Evolutionary conservation across 306 rosid species (phyloP), one percentile per base, ranked within the genome.

Genomic region (Prosopis cineraria): DNA sequence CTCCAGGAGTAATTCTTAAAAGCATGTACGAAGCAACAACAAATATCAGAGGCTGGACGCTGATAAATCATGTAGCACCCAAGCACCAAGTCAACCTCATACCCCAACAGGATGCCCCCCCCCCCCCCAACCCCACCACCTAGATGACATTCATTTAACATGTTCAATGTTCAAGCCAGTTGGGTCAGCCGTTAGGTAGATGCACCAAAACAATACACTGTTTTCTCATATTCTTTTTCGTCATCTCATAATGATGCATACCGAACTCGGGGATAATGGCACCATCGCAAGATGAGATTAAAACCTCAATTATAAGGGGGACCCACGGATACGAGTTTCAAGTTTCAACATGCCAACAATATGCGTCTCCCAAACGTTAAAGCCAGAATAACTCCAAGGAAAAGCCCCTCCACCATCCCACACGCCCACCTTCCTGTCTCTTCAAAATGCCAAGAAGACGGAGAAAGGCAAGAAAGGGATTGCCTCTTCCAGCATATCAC

Each of bases 131-230:
- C 34, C 34, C 7, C 0, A 43, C 5, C 0, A n/a, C n/a, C 58
- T 79, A 70, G 81, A 72, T 48, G 39, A 39, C 41, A 48, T 45
- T 64, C 41, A 81, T 53, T 70, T 67, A 36, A 64, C 43, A 73
- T 16, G 77, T 68, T 70, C 83, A 79, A 66, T 72, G 73, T 76
- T 78, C 82, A 76, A 81, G 84, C 45, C 72, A 89, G 86, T 89
- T 85, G 81, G 91, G 96, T 76, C 79, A 40, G 53, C 60, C 39
- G 84, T 89, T 81, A 80, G 89, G 92, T 87, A 86, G 83, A 80
- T 50, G 80, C 84, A 78, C 82, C 78, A 73, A 80, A 81, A 74
- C 87, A 70, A 79, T 78, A 75, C 80, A 82, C 81, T 80, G 53
- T 65, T 73, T 78, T 60, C 78, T 64, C 87, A 78, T 88, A 81